Conservation (phyloP, 163 green algal genomes). For the Chloromonas sp. region DNA sequence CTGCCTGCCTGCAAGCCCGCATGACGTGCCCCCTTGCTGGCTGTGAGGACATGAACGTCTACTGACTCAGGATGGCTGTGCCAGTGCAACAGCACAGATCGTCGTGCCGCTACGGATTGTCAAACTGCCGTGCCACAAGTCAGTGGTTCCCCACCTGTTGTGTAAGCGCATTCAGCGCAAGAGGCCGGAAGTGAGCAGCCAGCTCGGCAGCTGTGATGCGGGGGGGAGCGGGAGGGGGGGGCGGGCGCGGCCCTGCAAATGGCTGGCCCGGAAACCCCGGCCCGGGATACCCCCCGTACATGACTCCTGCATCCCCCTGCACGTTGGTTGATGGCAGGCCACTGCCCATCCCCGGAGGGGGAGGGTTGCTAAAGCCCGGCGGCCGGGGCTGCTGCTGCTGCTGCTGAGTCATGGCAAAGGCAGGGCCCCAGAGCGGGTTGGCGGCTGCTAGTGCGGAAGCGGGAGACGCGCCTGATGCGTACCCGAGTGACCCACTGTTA, state of each 20-base stretch:
- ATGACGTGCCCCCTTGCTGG: no score
- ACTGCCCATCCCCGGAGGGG: not conserved
- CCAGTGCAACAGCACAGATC: no score
- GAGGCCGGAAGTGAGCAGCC: slow-evolving; percentile 17
- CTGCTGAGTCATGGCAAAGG: not conserved
- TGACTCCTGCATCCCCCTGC: not conserved
- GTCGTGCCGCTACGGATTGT: no score
- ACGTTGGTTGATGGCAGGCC: not conserved
- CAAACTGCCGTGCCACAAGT: no score
- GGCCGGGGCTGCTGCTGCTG: slow-evolving; percentile 20
- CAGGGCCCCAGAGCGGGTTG: slow-evolving; percentile 3
- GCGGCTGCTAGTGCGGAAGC: not conserved
- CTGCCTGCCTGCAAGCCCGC: no score
- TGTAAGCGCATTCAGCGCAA: slow-evolving; percentile 18
- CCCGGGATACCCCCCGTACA: not conserved
- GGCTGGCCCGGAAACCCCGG: not conserved
- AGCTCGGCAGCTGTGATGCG: slow-evolving; percentile 17
- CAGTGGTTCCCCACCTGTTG: slow-evolving; percentile 2
- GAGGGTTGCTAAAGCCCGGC: not conserved
- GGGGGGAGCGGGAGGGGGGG: slow-evolving; percentile 3
- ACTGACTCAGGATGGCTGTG: no score
- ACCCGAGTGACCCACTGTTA: not conserved
- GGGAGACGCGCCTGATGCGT: slow-evolving; percentile 15
- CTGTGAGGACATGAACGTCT: no score
- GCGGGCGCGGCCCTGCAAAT: not conserved